phyloP scores from a whole-genome alignment of 352 stramenopile genomes.

The Phytophthora palmivora region DNA sequence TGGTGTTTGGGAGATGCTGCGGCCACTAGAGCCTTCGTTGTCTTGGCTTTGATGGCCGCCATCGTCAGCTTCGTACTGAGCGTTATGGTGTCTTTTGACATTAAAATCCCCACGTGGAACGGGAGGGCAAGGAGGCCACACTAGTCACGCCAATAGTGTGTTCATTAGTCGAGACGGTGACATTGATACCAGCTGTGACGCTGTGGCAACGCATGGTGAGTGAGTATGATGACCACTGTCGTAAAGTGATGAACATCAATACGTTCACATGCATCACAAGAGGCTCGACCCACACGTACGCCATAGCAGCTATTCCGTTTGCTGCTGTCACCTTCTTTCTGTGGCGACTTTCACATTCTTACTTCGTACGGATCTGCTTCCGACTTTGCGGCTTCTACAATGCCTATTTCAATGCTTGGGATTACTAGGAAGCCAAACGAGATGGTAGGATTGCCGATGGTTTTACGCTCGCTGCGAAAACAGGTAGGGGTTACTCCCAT shows the following conservation, averaged over 20 bases:
- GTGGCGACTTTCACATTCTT: slow-evolving; percentile 70
- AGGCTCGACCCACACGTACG: slow-evolving; percentile 40
- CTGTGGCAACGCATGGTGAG: slow-evolving; percentile 68
- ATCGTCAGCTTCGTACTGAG: slow-evolving; percentile 65
- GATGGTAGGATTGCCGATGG: slow-evolving; percentile 56
- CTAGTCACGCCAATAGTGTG: slow-evolving; percentile 61
- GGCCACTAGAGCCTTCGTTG: slow-evolving; percentile 50
- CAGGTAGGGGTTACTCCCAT: slow-evolving; percentile 23
- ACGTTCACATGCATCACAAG: slow-evolving; percentile 68
- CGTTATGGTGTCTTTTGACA: slow-evolving; percentile 53
- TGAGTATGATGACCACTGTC: slow-evolving; percentile 55
- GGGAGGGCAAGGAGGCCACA: slow-evolving; percentile 66
- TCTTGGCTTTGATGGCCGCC: slow-evolving; percentile 61
- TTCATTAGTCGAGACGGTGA: slow-evolving; percentile 52
- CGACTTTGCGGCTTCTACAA: neutral
- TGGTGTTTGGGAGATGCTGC: slow-evolving; percentile 71
- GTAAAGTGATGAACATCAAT: slow-evolving; percentile 47
- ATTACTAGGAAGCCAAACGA: slow-evolving; percentile 49
- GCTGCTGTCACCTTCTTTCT: slow-evolving; percentile 53
- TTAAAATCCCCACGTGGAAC: slow-evolving; percentile 81
- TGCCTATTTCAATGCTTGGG: slow-evolving; percentile 4
- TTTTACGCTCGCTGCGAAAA: slow-evolving; percentile 83
- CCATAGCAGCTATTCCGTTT: slow-evolving; percentile 56
- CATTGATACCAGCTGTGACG: slow-evolving; percentile 56
- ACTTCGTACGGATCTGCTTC: slow-evolving; percentile 42